Conservation (phyloP, 2,329 filamentous ascomycete genomes). For the Colletotrichum somersetense region DNA sequence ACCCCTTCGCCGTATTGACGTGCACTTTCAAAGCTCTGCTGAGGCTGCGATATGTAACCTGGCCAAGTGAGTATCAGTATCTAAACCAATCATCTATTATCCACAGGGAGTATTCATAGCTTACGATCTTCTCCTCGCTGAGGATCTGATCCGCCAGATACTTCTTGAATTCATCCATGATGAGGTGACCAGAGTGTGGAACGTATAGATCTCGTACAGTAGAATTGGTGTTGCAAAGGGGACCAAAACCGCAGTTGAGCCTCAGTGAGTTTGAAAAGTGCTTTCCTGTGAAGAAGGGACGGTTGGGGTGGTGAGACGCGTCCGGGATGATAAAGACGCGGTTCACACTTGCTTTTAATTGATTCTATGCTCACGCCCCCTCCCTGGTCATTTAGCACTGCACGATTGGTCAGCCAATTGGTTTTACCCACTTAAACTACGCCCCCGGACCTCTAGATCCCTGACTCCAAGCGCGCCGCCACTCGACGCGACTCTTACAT, state of each 20-base stretch:
- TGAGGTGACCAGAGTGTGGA: neutral
- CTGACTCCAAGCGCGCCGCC: constrained; percentile 31
- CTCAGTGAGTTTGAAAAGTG: neutral
- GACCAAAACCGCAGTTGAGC: neutral
- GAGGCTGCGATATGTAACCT: constrained; percentile 90
- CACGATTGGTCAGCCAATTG: constrained; percentile 25
- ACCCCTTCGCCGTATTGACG: constrained; percentile 92
- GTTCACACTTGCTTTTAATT: constrained; percentile 31
- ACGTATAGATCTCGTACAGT: neutral
- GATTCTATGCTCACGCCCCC: constrained; percentile 31
- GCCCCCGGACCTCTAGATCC: constrained; percentile 1
- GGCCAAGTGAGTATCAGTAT: constrained; percentile 41
- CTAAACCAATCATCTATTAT: constrained; percentile 4
- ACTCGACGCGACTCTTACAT: constrained; percentile 34
- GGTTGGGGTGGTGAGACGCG: constrained; percentile 26
- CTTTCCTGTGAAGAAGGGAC: constrained; percentile 8
- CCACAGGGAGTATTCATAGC: constrained; percentile 45
- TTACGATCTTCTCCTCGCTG: constrained; percentile 79
- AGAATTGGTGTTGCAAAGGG: neutral
- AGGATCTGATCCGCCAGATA: constrained; percentile 83
- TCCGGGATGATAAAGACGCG: constrained; percentile 27
- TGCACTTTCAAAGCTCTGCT: constrained; percentile 87
- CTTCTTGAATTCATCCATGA: constrained; percentile 74
- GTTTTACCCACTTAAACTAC: constrained; percentile 22
- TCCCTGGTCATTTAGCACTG: neutral